These are phyloP conservation scores for Lagerstroemia speciosa DNA, from an alignment of 345 rosid species.

Conservation along the genomic window DNA sequence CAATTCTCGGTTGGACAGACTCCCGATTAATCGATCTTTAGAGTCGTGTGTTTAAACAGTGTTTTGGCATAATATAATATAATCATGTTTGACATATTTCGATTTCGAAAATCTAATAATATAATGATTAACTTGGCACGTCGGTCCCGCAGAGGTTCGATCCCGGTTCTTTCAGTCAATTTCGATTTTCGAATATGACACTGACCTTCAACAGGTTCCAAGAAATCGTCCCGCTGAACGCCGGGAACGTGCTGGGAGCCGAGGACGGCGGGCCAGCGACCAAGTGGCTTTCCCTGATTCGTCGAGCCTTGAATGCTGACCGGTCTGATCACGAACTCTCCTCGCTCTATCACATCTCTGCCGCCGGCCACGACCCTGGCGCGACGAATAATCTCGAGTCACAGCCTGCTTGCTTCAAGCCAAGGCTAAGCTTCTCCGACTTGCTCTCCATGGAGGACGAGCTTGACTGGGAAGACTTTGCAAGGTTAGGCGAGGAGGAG, in stretches of 20 bases:
- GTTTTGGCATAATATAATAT: no score
- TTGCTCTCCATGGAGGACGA: constrained; percentile 38
- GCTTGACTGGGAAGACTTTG: constrained; percentile 28
- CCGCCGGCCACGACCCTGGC: background rate
- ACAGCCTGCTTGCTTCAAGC: constrained; percentile 10
- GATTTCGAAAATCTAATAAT: background rate
- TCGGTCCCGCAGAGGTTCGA: background rate
- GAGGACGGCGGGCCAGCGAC: constrained; percentile 69
- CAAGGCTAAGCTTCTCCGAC: constrained; percentile 53
- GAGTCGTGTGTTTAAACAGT: no score
- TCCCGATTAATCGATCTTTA: no score
- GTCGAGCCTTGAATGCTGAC: constrained; percentile 47
- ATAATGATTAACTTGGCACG: background rate
- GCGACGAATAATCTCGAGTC: constrained; percentile 4
- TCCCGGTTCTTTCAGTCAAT: background rate
- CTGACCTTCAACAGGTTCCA: constrained; percentile 42
- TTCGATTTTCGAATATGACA: background rate
- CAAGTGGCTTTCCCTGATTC: constrained; percentile 70
- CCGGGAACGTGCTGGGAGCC: constrained; percentile 76
- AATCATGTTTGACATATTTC: background rate
- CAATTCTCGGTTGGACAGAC: no score
- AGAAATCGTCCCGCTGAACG: constrained; percentile 81
- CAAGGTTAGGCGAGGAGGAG: constrained; percentile 17
- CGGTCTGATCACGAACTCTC: constrained; percentile 1
- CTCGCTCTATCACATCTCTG: no score